These are phyloP conservation scores for Corylus heterophylla DNA, from an alignment of 306 rosid genomes.

Conservation along the genomic window DNA sequence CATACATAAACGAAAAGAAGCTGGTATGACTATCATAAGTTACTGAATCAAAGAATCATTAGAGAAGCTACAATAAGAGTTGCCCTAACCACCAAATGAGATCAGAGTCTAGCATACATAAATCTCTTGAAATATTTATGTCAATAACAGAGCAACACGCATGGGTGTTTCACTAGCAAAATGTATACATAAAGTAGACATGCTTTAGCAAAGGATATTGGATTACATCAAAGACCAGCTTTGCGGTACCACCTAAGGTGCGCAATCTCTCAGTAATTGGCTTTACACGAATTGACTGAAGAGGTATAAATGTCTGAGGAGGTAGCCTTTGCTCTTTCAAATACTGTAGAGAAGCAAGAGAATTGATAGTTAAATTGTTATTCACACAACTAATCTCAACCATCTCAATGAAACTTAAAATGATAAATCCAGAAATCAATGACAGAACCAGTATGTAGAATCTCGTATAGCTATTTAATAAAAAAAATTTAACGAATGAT, in stretches of 20 bases:
- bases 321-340: slow-evolving; percentile 99
- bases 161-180: slow-evolving; percentile 4
- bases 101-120: not conserved
- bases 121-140: not conserved
- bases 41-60: not conserved
- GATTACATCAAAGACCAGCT: slow-evolving; percentile 86
- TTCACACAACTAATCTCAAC: slow-evolving; percentile 14
- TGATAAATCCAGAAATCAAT: not conserved
- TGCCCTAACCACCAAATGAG: not conserved
- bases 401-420: slow-evolving; percentile 5
- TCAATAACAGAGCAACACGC: slow-evolving; percentile 15
- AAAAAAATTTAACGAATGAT: not conserved
- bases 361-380: slow-evolving; percentile 20
- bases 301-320: slow-evolving; percentile 99
- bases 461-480: not conserved
- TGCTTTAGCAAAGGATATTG: slow-evolving; percentile 75
- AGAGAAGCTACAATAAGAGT: not conserved
- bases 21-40: not conserved
- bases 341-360: slow-evolving; percentile 62
- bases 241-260: slow-evolving; percentile 77
- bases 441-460: not conserved
- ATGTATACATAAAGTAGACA: slow-evolving; percentile 13
- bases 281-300: slow-evolving; percentile 92
- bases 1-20: not conserved
- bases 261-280: slow-evolving; percentile 93